Evolutionary conservation across 495 filamentous ascomycete species (phyloP), one percentile per base, ranked within the genome.

Genomic region (Neurospora sublineolata): DNA sequence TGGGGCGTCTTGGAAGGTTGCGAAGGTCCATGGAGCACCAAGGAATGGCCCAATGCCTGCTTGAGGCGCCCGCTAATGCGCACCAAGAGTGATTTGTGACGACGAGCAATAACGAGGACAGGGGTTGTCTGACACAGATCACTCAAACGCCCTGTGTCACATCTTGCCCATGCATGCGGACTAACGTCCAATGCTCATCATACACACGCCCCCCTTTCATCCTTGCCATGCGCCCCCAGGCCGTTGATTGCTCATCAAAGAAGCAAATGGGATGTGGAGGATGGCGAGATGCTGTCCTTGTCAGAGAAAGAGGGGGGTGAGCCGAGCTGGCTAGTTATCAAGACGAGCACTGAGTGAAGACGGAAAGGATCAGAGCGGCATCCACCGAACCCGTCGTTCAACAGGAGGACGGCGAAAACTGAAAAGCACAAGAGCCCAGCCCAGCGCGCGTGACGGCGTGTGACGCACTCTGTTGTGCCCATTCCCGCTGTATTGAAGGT

Each of bases 111-210:
- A 75, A 74, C 76, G 76, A 75, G 73, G 73, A 74, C 72, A 71
- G 72, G 75, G 77, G 67, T 73, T 79, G 77, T 73, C 78, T 79
- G 78, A 80, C 79, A 78, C 76, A 79, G 71, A 72, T 76, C 74
- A 77, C 71, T 75, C 75, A 75, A 73, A 79, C 70, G 75, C 67
- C 46, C 70, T 76, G 79, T 81, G 76, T 81, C 79, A 79, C 46
- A 42, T 64, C 20, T 46, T 37, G 30, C 70, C 71, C 42, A 70
- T 37, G 68, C 58, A 69, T 36, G 52, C 42, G 41, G 67, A 69
- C 72, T 68, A 69, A 72, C 71, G 68, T 69, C 71, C 68, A 46
- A 68, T 67, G 71, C 73, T 68, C 71, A 71, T 69, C 70, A 71
- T 70, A 68, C 69, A 74, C 69, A 42, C 68, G 40, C 71, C 68